Base-by-base conservation (phyloP, 768 basidiomycete genomes). In the Xerocomellus chrysenteron region DNA sequence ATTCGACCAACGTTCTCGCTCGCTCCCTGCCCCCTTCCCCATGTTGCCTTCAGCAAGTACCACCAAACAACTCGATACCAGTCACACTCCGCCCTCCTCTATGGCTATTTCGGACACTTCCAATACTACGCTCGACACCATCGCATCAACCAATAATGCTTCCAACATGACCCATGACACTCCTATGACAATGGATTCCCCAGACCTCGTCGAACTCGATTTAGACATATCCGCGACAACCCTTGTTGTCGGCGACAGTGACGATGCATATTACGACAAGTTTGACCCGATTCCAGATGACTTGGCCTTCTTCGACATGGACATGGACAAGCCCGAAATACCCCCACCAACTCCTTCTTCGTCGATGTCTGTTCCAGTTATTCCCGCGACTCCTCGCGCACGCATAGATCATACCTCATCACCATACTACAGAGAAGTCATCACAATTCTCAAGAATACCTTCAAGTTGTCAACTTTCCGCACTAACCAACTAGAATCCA, bases 401-500 rank as follows among this genome's bases (percentile, higher is more conserved):
- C 62, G 71, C 9, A 53, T 73, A 43, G 71, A 73, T 26, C 70
- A 73, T 33, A 74, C 72, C 1, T 64, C 72, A 5, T 64, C 71
- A 0, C 63, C 70, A 0, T 67, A 74, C 40, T 72, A 72, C 42
- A 63, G 19, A 24, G 71, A 72, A 45, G 68, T 68, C 44, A 64
- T 73, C 16, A 56, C 69, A 0, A 65, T 70, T 24, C 70, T 74
- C 48, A 73, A 73, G 48, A 63, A 57, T 7, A 71, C 60, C 0
- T 98, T 98, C 72, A 74, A 75, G 6, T 76, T 98, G 14, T 63
- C 79, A 0, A 64, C 68, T 1, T 98, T 98, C 71, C 83, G 96
- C 35, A 73, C 71, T 14, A 90, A 98, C 71, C 97, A 98, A 67
- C 79, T 94, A 40, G 87, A 90, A 65, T 93, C 91, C 2, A 90